These are phyloP conservation scores for Macrocybe sp. DNA, from an alignment of 1,284 basidiomycete genomes.

Conservation along the genomic window DNA sequence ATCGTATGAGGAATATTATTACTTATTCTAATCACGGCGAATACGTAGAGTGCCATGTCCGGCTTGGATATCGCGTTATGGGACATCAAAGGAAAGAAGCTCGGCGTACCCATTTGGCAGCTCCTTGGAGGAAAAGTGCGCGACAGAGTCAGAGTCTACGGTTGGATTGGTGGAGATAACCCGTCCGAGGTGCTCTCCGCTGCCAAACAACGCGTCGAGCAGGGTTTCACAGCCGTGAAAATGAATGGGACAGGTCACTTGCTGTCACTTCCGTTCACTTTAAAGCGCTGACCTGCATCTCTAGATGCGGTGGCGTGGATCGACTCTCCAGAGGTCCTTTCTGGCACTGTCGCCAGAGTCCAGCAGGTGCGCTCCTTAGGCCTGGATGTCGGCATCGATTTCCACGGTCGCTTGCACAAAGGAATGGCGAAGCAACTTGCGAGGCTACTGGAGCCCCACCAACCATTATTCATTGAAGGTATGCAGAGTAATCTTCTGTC, in stretches of 20 bases:
- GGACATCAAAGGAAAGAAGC: slow-evolving; percentile 80
- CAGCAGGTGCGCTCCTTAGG: slow-evolving; percentile 58
- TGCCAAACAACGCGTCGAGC: slow-evolving; percentile 55
- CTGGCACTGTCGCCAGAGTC: slow-evolving; percentile 59
- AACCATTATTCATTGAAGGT: slow-evolving; percentile 73
- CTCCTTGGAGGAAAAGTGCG: slow-evolving; percentile 71
- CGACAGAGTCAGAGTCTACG: slow-evolving; percentile 54
- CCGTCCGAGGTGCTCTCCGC: slow-evolving; percentile 59
- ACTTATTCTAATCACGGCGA: background rate
- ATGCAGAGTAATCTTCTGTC: background rate
- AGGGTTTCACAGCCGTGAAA: slow-evolving; percentile 76
- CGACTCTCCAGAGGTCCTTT: slow-evolving; percentile 45
- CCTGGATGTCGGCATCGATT: slow-evolving; percentile 62
- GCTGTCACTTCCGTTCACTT: background rate
- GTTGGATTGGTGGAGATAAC: slow-evolving; percentile 73
- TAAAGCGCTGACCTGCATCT: background rate
- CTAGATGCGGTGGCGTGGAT: slow-evolving; percentile 42
- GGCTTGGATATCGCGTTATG: slow-evolving; percentile 46
- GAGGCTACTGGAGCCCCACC: slow-evolving; percentile 57
- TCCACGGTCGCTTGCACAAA: slow-evolving; percentile 66
- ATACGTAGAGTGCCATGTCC: slow-evolving; percentile 29
- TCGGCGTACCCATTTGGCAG: slow-evolving; percentile 73
- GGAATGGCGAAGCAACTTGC: slow-evolving; percentile 78
- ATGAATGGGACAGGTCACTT: slow-evolving; percentile 64
- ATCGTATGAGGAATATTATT: background rate